Conservation (phyloP, 164 flowering plant species). For the Magnolia officinalis region DNA sequence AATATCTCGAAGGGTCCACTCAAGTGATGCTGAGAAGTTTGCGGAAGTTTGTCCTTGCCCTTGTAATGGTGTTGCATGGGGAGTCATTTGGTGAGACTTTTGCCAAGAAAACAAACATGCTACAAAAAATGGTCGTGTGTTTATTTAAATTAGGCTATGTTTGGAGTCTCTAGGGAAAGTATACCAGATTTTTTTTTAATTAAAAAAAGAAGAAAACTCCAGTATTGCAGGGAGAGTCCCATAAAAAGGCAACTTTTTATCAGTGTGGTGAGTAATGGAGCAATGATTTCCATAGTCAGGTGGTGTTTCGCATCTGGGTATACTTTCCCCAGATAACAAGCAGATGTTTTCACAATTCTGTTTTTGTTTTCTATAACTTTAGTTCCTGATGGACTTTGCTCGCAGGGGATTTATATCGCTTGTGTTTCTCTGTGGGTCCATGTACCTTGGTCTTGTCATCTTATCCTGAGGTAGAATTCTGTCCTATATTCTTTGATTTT, state of each 20-base stretch:
- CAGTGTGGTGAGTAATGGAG: not conserved
- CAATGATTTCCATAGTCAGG: not conserved
- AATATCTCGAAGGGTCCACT: conserved; percentile 80
- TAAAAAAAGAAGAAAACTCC: too few relatives aligned
- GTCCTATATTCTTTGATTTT: not conserved
- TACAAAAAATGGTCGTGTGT: not conserved
- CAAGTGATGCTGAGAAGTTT: conserved; percentile 95
- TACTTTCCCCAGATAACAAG: not conserved
- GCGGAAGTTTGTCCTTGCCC: conserved; percentile 88
- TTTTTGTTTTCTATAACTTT: not conserved
- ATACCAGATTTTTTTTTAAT: not conserved
- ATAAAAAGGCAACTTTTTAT: too few relatives aligned
- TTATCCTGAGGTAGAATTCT: conserved; percentile 61
- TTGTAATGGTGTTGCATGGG: conserved; percentile 85
- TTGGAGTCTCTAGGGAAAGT: not conserved
- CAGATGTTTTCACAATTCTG: not conserved
- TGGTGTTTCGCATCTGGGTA: too few relatives aligned
- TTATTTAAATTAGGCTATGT: not conserved
- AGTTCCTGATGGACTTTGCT: not conserved
- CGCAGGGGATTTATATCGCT: conserved; percentile 85
- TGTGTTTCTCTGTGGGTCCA: conserved; percentile 61
- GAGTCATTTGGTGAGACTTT: conserved; percentile 66
- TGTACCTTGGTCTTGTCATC: conserved; percentile 87
- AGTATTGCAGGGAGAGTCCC: too few relatives aligned
- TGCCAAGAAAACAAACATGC: not conserved